Conservation (phyloP, 805 yeast genomes). For the Candida maesae region DNA sequence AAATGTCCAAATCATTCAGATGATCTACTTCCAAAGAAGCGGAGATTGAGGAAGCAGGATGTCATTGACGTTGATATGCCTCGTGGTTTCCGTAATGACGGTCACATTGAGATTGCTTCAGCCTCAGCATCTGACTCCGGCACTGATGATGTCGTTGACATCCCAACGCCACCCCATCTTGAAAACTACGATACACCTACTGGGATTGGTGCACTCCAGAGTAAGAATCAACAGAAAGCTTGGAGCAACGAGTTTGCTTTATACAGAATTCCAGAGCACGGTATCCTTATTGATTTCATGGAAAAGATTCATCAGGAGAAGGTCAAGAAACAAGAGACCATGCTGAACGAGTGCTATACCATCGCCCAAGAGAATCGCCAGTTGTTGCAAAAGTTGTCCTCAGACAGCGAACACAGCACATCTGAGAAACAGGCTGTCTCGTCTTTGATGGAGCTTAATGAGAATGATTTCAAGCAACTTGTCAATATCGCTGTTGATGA, state of each 20-base stretch:
- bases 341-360: slow-evolving; percentile 32
- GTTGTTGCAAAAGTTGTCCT: slow-evolving; percentile 31
- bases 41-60: slow-evolving; percentile 50
- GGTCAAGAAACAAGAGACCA: slow-evolving; percentile 28
- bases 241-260: slow-evolving; percentile 41
- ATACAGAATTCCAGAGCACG: slow-evolving; percentile 63
- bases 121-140: not conserved
- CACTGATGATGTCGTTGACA: slow-evolving; percentile 16
- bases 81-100: slow-evolving; percentile 49
- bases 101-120: slow-evolving; percentile 49
- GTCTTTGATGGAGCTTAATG: slow-evolving; percentile 31
- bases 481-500: slow-evolving; percentile 37
- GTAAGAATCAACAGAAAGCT: slow-evolving; percentile 25
- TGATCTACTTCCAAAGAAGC: slow-evolving; percentile 29
- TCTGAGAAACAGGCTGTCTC: slow-evolving; percentile 33
- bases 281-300: slow-evolving; percentile 66
- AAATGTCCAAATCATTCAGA: slow-evolving; percentile 81
- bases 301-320: slow-evolving; percentile 41
- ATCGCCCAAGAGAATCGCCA: slow-evolving; percentile 34
- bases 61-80: slow-evolving; percentile 52
- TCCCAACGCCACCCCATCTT: slow-evolving; percentile 35
- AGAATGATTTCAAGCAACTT: slow-evolving; percentile 45
- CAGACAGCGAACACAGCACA: slow-evolving; percentile 22
- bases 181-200: slow-evolving; percentile 30
- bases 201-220: slow-evolving; percentile 34